Percentiles rank a stretch among this genome's conserved stretches.
Conservation (phyloP, 2,329 filamentous ascomycete genomes). For the Piedraia hortae region DNA sequence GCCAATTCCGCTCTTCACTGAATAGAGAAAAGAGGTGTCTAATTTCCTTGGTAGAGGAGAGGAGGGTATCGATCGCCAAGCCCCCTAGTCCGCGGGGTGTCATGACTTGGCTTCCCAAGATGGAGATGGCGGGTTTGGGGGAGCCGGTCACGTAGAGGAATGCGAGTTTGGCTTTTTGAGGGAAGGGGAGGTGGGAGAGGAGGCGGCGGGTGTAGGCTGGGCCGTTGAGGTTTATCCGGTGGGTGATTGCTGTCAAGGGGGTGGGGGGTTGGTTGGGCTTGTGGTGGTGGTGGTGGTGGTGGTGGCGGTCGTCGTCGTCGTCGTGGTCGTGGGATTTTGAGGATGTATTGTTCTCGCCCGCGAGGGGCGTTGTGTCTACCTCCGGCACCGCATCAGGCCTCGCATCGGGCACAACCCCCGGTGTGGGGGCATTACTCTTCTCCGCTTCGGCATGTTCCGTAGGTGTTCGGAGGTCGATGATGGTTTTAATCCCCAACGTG, state of each 20-base stretch:
- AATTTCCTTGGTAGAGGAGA: constrained; percentile 36
- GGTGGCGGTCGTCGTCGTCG: not conserved
- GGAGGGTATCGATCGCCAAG: constrained; percentile 40
- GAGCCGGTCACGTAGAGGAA: constrained; percentile 37
- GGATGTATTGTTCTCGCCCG: constrained; percentile 7
- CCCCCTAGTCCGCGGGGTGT: constrained; percentile 41
- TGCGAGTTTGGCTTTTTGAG: constrained; percentile 34
- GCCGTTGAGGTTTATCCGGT: constrained; percentile 53
- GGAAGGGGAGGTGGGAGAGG: constrained; percentile 39
- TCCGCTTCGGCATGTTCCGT: constrained; percentile 16
- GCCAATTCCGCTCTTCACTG: constrained; percentile 24
- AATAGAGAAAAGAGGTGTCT: constrained; percentile 24
- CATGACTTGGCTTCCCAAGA: constrained; percentile 46
- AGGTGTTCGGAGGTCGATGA: constrained; percentile 59
- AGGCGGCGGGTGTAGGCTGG: constrained; percentile 40
- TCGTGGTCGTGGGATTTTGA: not conserved
- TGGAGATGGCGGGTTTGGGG: constrained; percentile 37
- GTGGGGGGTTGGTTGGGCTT: constrained; percentile 18
- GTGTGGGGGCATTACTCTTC: too few relatives aligned
- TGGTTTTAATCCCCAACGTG: constrained; percentile 36
- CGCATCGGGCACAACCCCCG: too few relatives aligned
- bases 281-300: not conserved
- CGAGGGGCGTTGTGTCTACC: constrained; percentile 21
- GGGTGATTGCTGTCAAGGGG: constrained; percentile 31
- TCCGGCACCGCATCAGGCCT: constrained; percentile 19